Evolutionary conservation across 495 filamentous ascomycete species (phyloP).

Genomic region (Choiromyces venosus): DNA sequence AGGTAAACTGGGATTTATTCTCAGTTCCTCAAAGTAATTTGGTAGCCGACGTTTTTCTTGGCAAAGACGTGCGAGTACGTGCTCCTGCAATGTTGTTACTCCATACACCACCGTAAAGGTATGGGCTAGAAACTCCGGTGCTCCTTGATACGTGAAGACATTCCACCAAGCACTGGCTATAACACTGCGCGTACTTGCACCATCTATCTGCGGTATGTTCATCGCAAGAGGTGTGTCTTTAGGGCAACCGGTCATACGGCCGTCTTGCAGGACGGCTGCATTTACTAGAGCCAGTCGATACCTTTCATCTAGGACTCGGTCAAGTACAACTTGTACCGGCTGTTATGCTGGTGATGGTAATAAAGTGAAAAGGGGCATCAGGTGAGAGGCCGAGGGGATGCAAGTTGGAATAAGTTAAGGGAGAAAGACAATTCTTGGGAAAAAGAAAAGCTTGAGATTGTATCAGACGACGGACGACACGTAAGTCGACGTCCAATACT

Average conservation of each 20-base stretch:
- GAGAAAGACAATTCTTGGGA: background rate
- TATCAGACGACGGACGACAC: background rate
- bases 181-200: too few species aligned
- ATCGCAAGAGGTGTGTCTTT: background rate
- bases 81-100: background rate
- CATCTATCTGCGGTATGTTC: background rate
- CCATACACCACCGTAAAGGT: background rate
- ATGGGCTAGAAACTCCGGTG: too few species aligned
- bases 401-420: background rate
- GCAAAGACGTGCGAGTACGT: too few species aligned
- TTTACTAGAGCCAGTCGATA: background rate
- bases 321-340: background rate
- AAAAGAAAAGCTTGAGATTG: background rate
- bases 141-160: background rate
- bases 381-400: background rate
- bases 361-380: background rate
- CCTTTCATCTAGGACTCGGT: background rate
- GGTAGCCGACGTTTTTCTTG: too few species aligned
- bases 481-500: background rate
- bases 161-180: background rate
- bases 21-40: too few species aligned
- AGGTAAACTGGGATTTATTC: too few species aligned
- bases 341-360: background rate
- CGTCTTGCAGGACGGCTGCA: background rate
- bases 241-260: background rate